Percentiles rank a stretch among this genome's conserved stretches.
phyloP scores from a whole-genome alignment of 257 asterid genomes.

The Solanum ossicruentum region DNA sequence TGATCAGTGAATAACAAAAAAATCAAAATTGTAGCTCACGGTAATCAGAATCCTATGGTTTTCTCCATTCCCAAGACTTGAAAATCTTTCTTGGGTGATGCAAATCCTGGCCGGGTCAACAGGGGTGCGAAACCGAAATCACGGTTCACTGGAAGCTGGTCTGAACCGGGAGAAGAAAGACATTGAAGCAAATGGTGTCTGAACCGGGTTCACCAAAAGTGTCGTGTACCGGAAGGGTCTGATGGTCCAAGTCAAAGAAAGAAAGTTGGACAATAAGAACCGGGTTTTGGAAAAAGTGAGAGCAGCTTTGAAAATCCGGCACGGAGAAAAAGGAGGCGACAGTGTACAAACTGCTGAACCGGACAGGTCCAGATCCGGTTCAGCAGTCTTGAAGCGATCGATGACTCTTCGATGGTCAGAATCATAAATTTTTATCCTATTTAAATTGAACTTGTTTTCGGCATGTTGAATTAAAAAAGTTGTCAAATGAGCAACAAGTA shows the following conservation, averaged over 20 bases:
- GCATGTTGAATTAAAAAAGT: not conserved
- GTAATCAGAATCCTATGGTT: not conserved
- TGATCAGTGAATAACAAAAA: not conserved
- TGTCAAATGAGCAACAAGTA: not conserved
- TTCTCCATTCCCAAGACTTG: not conserved
- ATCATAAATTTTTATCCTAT: not conserved
- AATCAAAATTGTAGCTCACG: not conserved
- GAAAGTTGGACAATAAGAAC: slow-evolving; percentile 11
- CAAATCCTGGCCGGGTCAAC: not conserved
- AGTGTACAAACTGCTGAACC: not conserved
- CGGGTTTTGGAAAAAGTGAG: slow-evolving; percentile 24
- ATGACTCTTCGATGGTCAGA: slow-evolving; percentile 13
- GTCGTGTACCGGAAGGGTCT: slow-evolving; percentile 33
- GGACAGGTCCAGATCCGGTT: not conserved
- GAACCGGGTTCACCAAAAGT: slow-evolving; percentile 44
- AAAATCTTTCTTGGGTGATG: not conserved
- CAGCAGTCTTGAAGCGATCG: not conserved
- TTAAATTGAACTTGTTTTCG: not conserved
- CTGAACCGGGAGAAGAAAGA: slow-evolving; percentile 30
- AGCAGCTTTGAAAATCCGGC: slow-evolving; percentile 8
- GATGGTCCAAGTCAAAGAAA: slow-evolving; percentile 11
- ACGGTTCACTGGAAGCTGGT: slow-evolving; percentile 11
- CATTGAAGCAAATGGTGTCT: not conserved
- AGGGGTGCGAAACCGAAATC: not conserved
- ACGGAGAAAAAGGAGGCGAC: not conserved